Conservation (phyloP, 805 yeast species). For the Schwanniomyces vanrijiae region DNA sequence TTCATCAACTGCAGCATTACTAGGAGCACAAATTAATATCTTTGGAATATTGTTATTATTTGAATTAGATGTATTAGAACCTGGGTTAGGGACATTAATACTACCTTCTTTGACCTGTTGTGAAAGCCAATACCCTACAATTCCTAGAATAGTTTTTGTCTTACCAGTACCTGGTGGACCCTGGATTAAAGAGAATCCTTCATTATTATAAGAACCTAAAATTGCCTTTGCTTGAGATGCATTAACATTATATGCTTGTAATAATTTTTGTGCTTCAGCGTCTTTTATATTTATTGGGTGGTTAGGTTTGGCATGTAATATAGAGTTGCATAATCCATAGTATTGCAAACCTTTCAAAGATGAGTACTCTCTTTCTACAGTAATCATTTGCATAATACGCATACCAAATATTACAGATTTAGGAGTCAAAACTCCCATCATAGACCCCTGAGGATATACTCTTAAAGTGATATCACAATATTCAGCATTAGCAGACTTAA, state of each 20-base stretch:
- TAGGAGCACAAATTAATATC: constrained; percentile 92
- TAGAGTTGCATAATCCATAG: constrained; percentile 71
- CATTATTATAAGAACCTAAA: constrained; percentile 60
- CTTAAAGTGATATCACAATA: constrained; percentile 73
- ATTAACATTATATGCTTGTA: constrained; percentile 61
- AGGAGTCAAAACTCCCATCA: constrained; percentile 59
- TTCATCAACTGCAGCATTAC: constrained; percentile 99
- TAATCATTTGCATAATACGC: constrained; percentile 81
- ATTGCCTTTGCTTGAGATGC: constrained; percentile 91
- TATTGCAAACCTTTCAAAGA: constrained; percentile 80
- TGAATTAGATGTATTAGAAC: background rate
- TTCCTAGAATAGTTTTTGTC: constrained; percentile 93
- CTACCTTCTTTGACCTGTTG: constrained; percentile 15
- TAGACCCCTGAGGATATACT: constrained; percentile 53
- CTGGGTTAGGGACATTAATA: constrained; percentile 19
- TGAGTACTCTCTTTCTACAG: constrained; percentile 89
- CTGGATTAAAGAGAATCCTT: constrained; percentile 89
- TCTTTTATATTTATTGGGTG: constrained; percentile 35
- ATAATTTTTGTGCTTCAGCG: constrained; percentile 38
- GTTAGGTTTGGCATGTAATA: constrained; percentile 66
- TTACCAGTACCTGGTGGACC: constrained; percentile 99
- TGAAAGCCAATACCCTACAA: constrained; percentile 75
- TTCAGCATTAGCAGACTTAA: constrained; percentile 65
- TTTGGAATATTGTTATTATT: constrained; percentile 37
- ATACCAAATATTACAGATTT: constrained; percentile 64